Evolutionary conservation across 2,329 filamentous ascomycete species (phyloP), one percentile per base, ranked within the genome.

Genomic region (Aurifilum marmelostoma): DNA sequence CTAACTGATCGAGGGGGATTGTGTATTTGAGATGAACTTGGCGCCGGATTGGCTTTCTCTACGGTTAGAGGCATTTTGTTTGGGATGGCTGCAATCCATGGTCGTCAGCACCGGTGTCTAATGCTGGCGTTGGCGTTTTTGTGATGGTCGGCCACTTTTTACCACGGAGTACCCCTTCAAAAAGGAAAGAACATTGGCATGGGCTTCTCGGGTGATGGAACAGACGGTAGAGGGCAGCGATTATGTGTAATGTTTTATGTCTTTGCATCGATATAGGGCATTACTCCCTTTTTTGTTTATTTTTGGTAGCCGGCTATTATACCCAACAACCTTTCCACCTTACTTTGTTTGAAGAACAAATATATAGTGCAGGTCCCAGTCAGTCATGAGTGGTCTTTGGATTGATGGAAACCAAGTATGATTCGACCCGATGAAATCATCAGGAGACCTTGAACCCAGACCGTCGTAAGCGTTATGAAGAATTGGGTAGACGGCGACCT

Each of bases 231-330:
- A 56, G 54, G 64, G 67, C 63, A 43, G 61, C 47, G 61, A 27
- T 71, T 65, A 69, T 69, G 67, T 71, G 54, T 71, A 71, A 71
- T 71, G 69, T 71, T 63, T 65, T 29, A 61, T 29, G 56, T 67
- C 58, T 50, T 64, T 69, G 67, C 69, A 71, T 71, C 43, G 61
- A 64, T 71, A 69, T 65, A 58, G 67, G 69, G 56, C 60, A 69
- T 58, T 24, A 16, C 52, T 56, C 56, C 43, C 21, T 58, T 54
- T 41, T 24, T 58, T 54, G 60, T 41, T 41, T n/a, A 39, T 43
- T 47, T 71, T 67, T 67, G 60, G 56, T 71, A 69, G 69, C 65
- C 62, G 62, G 47, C 61, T 60, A 66, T 67, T 50, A 62, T 67
- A 65, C 64, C 66, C 65, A 50, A 63, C 24, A 61, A 29, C 41